Conservation (phyloP, 1,139 yeast genomes). For the Pichia sp. region DNA sequence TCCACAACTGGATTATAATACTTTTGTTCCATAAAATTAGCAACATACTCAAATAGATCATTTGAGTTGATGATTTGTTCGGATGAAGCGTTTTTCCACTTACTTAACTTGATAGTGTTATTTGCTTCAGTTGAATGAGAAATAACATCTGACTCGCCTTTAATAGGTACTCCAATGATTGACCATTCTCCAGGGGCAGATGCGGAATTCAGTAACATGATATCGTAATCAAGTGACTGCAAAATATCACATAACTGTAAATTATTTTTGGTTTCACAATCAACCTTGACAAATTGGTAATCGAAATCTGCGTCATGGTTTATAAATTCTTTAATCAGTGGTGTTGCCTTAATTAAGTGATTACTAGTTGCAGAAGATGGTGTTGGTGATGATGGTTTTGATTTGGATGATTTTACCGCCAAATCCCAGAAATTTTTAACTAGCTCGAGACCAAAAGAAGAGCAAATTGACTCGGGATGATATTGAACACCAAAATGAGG, state of each 20-base stretch:
- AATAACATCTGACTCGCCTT: conserved; percentile 44
- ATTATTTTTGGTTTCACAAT: neutral
- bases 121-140: conserved; percentile 49
- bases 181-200: conserved; percentile 83
- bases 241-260: conserved; percentile 40
- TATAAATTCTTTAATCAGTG: conserved; percentile 13
- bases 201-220: conserved; percentile 64
- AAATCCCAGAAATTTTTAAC: conserved; percentile 54
- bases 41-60: conserved; percentile 42
- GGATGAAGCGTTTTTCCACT: conserved; percentile 15
- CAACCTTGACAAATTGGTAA: conserved; percentile 12
- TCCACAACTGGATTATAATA: conserved; percentile 18
- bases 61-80: neutral
- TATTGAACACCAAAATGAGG: conserved; percentile 95
- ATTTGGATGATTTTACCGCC: conserved; percentile 28
- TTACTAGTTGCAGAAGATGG: neutral
- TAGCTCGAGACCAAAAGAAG: conserved; percentile 53
- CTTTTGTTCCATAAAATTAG: conserved; percentile 37
- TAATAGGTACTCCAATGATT: conserved; percentile 65
- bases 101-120: conserved; percentile 14
- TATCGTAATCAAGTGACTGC: conserved; percentile 26
- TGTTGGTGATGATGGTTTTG: neutral
- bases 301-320: neutral
- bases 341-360: conserved; percentile 9
- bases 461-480: conserved; percentile 94